Evolutionary conservation across 163 green algal species (phyloP).

Genomic region (Coccomyxa subellipsoidea): DNA sequence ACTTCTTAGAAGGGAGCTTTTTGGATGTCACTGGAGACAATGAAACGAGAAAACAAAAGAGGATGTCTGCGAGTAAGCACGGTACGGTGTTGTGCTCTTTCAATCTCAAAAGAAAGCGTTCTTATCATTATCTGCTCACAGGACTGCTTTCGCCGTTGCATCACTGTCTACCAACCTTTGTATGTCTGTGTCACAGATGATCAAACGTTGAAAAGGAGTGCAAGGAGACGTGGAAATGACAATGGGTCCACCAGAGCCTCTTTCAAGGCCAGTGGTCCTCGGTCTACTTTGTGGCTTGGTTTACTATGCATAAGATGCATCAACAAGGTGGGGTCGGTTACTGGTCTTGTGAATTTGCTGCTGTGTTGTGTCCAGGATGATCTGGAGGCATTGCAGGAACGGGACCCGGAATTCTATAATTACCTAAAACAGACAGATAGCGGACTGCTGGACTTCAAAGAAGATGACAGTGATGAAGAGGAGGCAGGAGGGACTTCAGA

Average conservation of each 20-base stretch:
- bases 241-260: not conserved
- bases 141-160: too few species aligned
- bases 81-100: too few species aligned
- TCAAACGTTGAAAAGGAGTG: not conserved
- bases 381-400: constrained; percentile 52
- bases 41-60: not conserved
- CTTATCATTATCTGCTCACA: too few species aligned
- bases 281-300: too few species aligned
- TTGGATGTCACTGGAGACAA: not conserved
- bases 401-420: constrained; percentile 71
- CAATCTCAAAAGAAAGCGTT: too few species aligned
- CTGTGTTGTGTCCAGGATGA: constrained; percentile 16
- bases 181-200: too few species aligned
- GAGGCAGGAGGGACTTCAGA: not conserved
- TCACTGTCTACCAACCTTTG: too few species aligned
- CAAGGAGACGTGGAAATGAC: not conserved
- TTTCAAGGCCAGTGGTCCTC: not conserved
- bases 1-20: not conserved
- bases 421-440: constrained; percentile 77
- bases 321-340: too few species aligned
- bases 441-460: constrained; percentile 80
- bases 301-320: too few species aligned
- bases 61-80: not conserved
- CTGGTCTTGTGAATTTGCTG: not conserved
- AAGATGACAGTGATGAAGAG: constrained; percentile 17